Percentiles rank a stretch among this genome's conserved stretches.
Conservation (phyloP, 805 yeast species). For the Peterozyma toletana region DNA sequence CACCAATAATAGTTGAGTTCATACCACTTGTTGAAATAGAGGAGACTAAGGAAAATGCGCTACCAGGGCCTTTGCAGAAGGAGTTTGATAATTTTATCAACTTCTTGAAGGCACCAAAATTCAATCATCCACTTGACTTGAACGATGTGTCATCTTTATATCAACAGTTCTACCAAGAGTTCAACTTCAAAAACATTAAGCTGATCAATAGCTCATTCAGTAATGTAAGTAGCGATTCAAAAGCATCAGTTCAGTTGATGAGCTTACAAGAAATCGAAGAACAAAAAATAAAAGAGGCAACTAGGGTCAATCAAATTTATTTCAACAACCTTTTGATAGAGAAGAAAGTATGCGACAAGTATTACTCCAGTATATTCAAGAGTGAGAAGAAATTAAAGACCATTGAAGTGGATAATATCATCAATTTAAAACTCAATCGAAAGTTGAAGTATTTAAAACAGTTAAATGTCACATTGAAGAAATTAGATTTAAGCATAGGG, state of each 20-base stretch:
- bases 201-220: constrained; percentile 11
- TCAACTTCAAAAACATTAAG: constrained; percentile 13
- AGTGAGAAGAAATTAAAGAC: constrained; percentile 20
- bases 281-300: constrained; percentile 5
- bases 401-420: constrained; percentile 20
- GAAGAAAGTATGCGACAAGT: constrained; percentile 23
- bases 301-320: constrained; percentile 12
- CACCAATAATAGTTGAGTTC: not conserved
- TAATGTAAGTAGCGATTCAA: not conserved
- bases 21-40: not conserved
- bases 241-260: constrained; percentile 3
- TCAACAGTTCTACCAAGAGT: constrained; percentile 23
- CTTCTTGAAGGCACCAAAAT: constrained; percentile 26
- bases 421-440: constrained; percentile 17
- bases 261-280: constrained; percentile 7
- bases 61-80: constrained; percentile 18
- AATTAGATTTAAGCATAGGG: constrained; percentile 21
- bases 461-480: constrained; percentile 16
- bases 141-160: constrained; percentile 26
- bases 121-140: constrained; percentile 25
- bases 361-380: constrained; percentile 23
- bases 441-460: constrained; percentile 19
- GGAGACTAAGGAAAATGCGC: constrained; percentile 10
- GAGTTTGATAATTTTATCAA: constrained; percentile 19
- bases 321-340: constrained; percentile 22